Percentiles rank a stretch among this genome's conserved stretches.
Conservation (phyloP, 345 rosid genomes). For the Rhodomyrtus tomentosa region DNA sequence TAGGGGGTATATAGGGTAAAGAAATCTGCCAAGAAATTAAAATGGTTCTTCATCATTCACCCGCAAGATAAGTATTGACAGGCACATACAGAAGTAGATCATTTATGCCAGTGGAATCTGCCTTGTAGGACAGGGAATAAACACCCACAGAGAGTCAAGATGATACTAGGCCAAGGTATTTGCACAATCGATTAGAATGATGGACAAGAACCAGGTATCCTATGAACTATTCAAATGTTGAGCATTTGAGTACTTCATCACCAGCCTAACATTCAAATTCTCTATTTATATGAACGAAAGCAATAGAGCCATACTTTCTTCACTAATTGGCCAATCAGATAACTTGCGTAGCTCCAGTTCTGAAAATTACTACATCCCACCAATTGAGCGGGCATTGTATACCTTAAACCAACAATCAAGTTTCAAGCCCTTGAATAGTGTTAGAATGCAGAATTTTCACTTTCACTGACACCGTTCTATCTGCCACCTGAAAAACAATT, state of each 20-base stretch:
- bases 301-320: background rate
- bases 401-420: background rate
- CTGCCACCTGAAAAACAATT: background rate
- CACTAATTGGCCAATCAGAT: background rate
- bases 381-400: background rate
- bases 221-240: background rate
- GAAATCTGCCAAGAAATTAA: conserved; percentile 48
- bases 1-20: conserved; percentile 90
- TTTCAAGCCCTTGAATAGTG: background rate
- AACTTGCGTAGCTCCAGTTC: background rate
- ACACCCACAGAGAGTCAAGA: background rate
- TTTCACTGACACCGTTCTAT: background rate
- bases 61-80: background rate
- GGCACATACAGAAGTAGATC: background rate
- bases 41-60: background rate
- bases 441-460: background rate
- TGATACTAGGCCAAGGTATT: background rate
- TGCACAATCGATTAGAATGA: background rate
- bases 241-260: background rate
- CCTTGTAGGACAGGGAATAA: background rate
- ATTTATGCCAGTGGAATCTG: background rate
- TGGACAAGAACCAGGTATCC: background rate
- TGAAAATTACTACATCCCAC: background rate
- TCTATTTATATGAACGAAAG: background rate
- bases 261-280: background rate